Evolutionary conservation across 1,139 yeast genomes (phyloP), one percentile per base, ranked within the genome.

Genomic region (Eremothecium sinecaudum): DNA sequence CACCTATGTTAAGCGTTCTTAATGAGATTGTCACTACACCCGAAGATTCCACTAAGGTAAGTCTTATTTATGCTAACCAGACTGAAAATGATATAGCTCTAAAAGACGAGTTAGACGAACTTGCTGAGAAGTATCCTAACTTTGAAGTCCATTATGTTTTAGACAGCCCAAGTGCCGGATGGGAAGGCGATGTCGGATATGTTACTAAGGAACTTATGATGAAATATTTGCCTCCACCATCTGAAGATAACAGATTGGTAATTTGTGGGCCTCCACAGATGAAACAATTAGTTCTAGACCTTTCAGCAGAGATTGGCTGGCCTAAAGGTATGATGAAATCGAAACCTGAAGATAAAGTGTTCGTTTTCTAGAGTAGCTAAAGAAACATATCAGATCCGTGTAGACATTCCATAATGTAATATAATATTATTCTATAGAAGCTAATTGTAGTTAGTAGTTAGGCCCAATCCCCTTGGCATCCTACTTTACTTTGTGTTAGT

Each of bases 191-290:
- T 32, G 60, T 56, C 11, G 90, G 92, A 4, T 67, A 61, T 33
- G 71, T 80, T 23, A 66, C 78, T 13, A 67, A 67, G 47, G 79
- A 76, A 34, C 62, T 74, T 64, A 63, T 77, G 47, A 48, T 62
- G 29, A 58, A 66, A 37, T 62, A 71, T 45, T 55, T 78, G 46
- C 83, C 84, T 14, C 42, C 45, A 15, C 67, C 75, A 3, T 45
- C 61, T 4, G 61, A 58, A 4, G 71, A 68, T 11, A 66, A 71
- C 39, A 70, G 75, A 46, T 62, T 80, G 28, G 66, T 79, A 40
- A 66, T 80, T 31, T 79, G 87, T 61, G 92, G 92, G n/a, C 87
- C 87, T 16, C 74, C 75, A 40, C 77, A 67, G 29, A 73, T 80
- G 81, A 77, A 75, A 50, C 66, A 66, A 41, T 50, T 58, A 29